Base-by-base conservation (phyloP, 495 filamentous ascomycete genomes). In the Aspergillus bridgeri region DNA sequence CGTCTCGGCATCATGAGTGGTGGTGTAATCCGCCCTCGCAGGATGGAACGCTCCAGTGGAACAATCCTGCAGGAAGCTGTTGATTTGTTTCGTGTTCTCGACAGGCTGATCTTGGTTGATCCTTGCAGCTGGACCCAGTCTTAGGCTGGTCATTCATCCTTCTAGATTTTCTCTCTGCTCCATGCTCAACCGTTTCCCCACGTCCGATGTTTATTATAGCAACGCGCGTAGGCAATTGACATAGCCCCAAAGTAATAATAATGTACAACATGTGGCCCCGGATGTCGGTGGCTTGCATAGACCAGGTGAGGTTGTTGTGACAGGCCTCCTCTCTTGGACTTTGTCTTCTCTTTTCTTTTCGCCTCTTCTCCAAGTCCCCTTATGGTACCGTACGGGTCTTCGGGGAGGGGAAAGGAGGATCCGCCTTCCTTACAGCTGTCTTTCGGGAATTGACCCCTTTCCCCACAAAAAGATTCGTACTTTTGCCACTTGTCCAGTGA, bases 1-100 rank as follows among this genome's bases (percentile, higher is more conserved):
- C 42, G 50, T 47, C 60, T 62, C 63, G 63, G 63, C 63, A 65
- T 65, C 57, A 46, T 24, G 20, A 62, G 53, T 61, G 56, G 50
- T 65, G 59, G 62, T 65, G 62, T 65, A 59, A 65, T 65, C 54
- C 46, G 29, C 45, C 51, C 48, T 59, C 51, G 45, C 22, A 51
- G 57, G 38, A 54, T 47, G 52, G 38, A 19, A 24, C 52, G 23
- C 6, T 29, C 42, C 53, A 6, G 33, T 38, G 33, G 33, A 38
- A 38, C 46, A 23, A 23, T 47, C 52, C 53, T 33, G 44, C 53
- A 56, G 53, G 51, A 53, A 53, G 22, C 5, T 38, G 20, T 9
- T 18, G 23, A 5, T 53, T 4, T 2, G 20, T 15, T 25, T 21
- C 19, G 19, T 11, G 51, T 18, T 20, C 15, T 18, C 22, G 19